Base-by-base conservation (phyloP, 176 grass and related monocot species). In the Themeda triandra region DNA sequence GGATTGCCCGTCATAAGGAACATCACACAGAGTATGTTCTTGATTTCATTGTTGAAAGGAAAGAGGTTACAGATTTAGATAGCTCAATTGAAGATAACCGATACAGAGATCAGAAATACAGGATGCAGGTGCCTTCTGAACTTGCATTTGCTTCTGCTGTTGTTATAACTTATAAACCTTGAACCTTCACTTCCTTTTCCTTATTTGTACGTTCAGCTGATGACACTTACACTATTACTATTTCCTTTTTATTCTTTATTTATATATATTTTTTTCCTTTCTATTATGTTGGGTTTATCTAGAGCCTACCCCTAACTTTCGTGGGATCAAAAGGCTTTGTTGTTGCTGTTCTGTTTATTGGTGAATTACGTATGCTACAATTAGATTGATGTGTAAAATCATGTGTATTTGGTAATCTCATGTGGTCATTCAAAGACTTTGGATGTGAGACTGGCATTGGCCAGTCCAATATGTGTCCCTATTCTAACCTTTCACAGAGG, bases 71-170 rank as follows among this genome's bases (percentile, higher is more conserved):
- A 24, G 95, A 98, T 79, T 90, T 98, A 49, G 77, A 69, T 87
- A 77, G 75, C 72, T 98, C 95, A 36, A 93, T 95, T 73, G 80
- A 46, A 67, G 95, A 95, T 44, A 95, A 95, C 81, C 87, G 92
- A 85, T 98, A 98, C 79, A 93, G n/a, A 92, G 91, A 90, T 83
- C 95, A 98, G 85, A 98, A 98, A 85, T 76, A 95, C 70, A 98
- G 91, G 59, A 65, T 98, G 63, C 88, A 93, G 95, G 95, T 95
- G 86, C 40, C 35, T 66, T 82, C 66, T 58, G 35, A 66, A 18
- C 73, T 86, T 45, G 33, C 25, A 78, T 82, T 49, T 25, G 21
- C 73, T 85, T 76, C 3, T 42, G 14, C 39, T 73, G 28, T 21
- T 48, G 13, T 66, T 51, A 60, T 59, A 60, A 60, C 11, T 32